These are phyloP conservation scores for Firmiana major DNA, from an alignment of 345 rosid species.

Conservation along the genomic window DNA sequence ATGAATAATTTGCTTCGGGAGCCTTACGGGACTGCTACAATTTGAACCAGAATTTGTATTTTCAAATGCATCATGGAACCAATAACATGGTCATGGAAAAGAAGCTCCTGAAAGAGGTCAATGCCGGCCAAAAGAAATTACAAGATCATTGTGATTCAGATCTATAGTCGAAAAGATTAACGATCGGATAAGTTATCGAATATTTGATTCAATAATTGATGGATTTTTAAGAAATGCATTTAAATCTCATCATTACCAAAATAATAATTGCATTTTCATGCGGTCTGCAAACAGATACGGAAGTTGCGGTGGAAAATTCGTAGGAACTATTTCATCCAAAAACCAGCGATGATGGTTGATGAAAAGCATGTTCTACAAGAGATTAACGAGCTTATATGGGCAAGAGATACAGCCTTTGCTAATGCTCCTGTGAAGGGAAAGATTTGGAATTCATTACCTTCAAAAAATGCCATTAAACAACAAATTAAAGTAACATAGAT, in stretches of 20 bases:
- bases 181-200: neutral
- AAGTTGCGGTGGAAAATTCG: neutral
- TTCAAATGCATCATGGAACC: neutral
- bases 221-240: too few species aligned
- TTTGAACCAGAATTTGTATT: neutral
- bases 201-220: too few species aligned
- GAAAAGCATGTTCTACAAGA: neutral
- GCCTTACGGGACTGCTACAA: neutral
- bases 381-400: neutral
- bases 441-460: conserved; percentile 8
- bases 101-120: conserved; percentile 2
- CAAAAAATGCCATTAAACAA: neutral
- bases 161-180: neutral
- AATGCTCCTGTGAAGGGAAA: conserved; percentile 10
- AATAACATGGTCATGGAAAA: neutral
- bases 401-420: neutral
- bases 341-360: neutral
- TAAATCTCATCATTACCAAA: too few species aligned
- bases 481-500: neutral
- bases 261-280: neutral
- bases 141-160: neutral
- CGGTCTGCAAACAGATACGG: neutral
- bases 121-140: neutral
- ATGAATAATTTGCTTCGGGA: neutral
- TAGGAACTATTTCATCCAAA: neutral